Conservation (phyloP, 495 filamentous ascomycete species). For the Penicillium verhagenii region DNA sequence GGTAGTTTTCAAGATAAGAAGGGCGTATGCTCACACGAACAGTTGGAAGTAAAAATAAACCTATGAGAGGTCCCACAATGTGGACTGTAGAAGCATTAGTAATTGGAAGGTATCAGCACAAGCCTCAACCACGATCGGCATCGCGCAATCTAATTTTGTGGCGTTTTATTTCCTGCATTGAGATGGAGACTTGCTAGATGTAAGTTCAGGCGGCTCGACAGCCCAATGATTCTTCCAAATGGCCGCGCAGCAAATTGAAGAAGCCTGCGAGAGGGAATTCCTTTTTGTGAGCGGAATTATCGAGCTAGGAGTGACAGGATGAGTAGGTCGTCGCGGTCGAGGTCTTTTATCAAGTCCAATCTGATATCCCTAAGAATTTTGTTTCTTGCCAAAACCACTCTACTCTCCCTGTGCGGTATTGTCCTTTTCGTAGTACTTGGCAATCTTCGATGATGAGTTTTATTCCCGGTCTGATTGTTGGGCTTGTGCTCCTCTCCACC, state of each 20-base stretch:
- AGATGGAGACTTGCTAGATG: not conserved
- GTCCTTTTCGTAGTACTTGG: not conserved
- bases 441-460: not conserved
- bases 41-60: no score
- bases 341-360: not conserved
- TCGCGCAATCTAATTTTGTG: no score
- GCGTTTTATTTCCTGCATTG: not conserved
- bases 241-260: not conserved
- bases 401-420: not conserved
- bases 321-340: not conserved
- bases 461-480: not conserved
- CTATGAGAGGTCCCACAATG: no score
- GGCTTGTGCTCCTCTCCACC: not conserved
- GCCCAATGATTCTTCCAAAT: not conserved
- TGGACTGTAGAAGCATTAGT: no score
- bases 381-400: not conserved
- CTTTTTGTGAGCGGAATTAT: not conserved
- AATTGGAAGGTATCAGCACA: no score
- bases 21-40: no score
- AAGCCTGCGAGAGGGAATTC: not conserved
- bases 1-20: no score
- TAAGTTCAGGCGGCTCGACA: not conserved
- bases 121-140: no score
- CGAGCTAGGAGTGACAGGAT: not conserved
- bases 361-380: not conserved